phyloP scores from a whole-genome alignment of 805 yeast species.

The Kodamaea sagamina region DNA sequence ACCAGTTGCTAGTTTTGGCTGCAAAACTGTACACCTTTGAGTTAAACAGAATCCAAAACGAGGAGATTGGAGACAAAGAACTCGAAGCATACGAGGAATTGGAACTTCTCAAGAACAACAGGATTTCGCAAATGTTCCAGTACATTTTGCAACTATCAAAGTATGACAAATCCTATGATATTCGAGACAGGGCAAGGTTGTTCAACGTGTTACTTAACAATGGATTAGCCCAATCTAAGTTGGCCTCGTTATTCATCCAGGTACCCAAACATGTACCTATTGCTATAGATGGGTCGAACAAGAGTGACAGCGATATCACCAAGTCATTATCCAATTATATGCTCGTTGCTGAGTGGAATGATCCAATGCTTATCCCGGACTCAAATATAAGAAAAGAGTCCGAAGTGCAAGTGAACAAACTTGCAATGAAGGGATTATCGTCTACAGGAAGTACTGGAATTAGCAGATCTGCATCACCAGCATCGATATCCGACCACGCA shows the following conservation, averaged over 20 bases:
- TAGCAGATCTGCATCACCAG: slow-evolving; percentile 23
- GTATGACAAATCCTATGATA: slow-evolving; percentile 73
- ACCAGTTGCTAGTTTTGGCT: slow-evolving; percentile 70
- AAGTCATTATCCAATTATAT: slow-evolving; percentile 1
- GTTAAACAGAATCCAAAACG: slow-evolving; percentile 41
- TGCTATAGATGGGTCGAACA: slow-evolving; percentile 13
- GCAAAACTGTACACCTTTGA: slow-evolving; percentile 69
- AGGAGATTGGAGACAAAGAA: slow-evolving; percentile 7
- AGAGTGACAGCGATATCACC: slow-evolving; percentile 1
- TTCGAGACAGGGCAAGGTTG: slow-evolving; percentile 83
- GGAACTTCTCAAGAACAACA: slow-evolving; percentile 6
- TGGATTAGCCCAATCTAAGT: slow-evolving; percentile 45
- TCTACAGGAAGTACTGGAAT: neutral
- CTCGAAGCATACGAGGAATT: neutral
- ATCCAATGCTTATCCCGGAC: slow-evolving; percentile 30
- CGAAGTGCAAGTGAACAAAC: slow-evolving; percentile 15
- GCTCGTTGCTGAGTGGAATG: slow-evolving; percentile 45
- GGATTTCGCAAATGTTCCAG: slow-evolving; percentile 51
- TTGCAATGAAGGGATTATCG: slow-evolving; percentile 15
- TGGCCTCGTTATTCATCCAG: slow-evolving; percentile 70
- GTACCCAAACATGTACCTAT: slow-evolving; percentile 73
- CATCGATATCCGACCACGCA: slow-evolving; percentile 22
- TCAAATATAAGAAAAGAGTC: slow-evolving; percentile 33
- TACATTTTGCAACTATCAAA: slow-evolving; percentile 63
- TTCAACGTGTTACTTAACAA: slow-evolving; percentile 60